Evolutionary conservation across 176 grass and related monocot genomes (phyloP).

Genomic region (Phoenix roebelenii): DNA sequence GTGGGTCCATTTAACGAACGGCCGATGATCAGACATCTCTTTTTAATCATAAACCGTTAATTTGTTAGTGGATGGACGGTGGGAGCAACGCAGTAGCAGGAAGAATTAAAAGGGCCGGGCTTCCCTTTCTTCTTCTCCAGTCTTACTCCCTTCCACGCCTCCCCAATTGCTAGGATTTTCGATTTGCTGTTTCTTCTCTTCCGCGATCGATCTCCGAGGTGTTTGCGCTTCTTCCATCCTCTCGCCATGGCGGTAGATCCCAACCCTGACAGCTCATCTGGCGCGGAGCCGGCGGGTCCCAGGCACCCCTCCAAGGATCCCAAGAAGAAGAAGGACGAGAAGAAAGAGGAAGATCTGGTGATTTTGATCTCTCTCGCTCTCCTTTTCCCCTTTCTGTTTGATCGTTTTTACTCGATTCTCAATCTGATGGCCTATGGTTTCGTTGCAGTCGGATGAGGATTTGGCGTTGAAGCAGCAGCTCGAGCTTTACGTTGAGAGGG

Average conservation of each 20-base stretch:
- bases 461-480: constrained; percentile 87
- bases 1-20: too few relatives aligned
- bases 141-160: too few relatives aligned
- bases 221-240: background rate
- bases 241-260: background rate
- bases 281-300: background rate
- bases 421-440: constrained; percentile 1
- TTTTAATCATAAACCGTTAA: too few relatives aligned
- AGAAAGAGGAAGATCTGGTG: constrained; percentile 18
- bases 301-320: background rate
- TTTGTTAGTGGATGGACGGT: too few relatives aligned
- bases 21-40: too few relatives aligned
- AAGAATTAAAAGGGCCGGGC: too few relatives aligned
- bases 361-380: background rate
- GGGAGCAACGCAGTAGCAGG: too few relatives aligned
- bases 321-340: constrained; percentile 21
- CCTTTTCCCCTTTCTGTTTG: constrained; percentile 4
- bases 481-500: constrained; percentile 77
- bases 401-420: constrained; percentile 6
- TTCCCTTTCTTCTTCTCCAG: too few relatives aligned
- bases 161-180: too few relatives aligned
- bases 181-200: background rate
- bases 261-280: background rate
- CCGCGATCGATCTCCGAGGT: background rate
- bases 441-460: constrained; percentile 80